Conservation (phyloP, 208 protist species). For the Crithidia bombi region DNA sequence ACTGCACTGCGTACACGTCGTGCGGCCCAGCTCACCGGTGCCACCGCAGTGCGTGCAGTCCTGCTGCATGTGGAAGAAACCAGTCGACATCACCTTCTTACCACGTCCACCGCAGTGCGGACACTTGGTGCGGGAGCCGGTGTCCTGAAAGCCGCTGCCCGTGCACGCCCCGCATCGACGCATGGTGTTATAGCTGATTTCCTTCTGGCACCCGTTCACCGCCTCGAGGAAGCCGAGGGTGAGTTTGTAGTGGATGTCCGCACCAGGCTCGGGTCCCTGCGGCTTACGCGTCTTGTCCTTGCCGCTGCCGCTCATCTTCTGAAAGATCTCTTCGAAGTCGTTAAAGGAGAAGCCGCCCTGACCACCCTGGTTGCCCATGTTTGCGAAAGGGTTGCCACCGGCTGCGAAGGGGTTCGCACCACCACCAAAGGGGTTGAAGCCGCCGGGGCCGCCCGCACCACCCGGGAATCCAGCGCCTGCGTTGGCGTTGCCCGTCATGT, state of each 20-base stretch:
- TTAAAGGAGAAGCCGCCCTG: conserved; percentile 82
- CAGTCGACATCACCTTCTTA: conserved; percentile 91
- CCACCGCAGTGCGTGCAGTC: conserved; percentile 91
- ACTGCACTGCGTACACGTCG: conserved; percentile 82
- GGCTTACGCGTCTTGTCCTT: conserved; percentile 88
- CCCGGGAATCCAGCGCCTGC: conserved; percentile 64
- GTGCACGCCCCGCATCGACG: conserved; percentile 82
- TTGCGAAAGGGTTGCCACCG: conserved; percentile 67
- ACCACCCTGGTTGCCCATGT: conserved; percentile 31
- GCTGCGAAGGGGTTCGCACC: conserved; percentile 55
- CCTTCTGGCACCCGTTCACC: conserved; percentile 86
- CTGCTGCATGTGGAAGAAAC: conserved; percentile 93
- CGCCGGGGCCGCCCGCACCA: conserved; percentile 36
- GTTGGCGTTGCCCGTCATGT: conserved; percentile 88
- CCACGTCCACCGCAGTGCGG: conserved; percentile 85
- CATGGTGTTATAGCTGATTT: conserved; percentile 92
- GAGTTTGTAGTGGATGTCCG: conserved; percentile 90
- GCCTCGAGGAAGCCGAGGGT: conserved; percentile 82
- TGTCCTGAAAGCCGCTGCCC: conserved; percentile 85
- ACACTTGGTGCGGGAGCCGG: conserved; percentile 76
- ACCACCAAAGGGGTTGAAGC: conserved; percentile 62
- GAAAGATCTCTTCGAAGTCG: conserved; percentile 91
- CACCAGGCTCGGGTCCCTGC: conserved; percentile 84
- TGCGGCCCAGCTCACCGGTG: conserved; percentile 78
- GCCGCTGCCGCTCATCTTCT: conserved; percentile 83